Evolutionary conservation across 345 rosid species (phyloP), one percentile per base, ranked within the genome.

Genomic region (Pistacia vera): DNA sequence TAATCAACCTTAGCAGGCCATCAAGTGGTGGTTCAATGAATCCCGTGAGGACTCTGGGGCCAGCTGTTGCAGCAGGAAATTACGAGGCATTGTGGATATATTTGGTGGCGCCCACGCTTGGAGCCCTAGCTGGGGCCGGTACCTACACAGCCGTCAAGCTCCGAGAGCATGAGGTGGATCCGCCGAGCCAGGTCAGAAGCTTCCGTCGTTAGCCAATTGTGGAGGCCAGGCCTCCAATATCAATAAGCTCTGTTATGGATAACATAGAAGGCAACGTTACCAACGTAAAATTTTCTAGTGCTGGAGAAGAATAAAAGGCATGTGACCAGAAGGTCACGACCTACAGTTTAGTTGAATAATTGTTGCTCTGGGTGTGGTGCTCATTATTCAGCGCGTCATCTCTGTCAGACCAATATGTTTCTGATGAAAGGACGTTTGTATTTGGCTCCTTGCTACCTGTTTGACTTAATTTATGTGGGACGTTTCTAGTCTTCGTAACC

Each of bases 11-110:
- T 49, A 20, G 79, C 85, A 95, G 99, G 77, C 93, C 94, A 55
- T 85, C 97, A 33, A 96, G 82, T 68, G 99, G 99, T 35, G 99
- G 82, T 69, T 92, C 95, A 72, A 91, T 91, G 95, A 91, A 91
- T 64, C 95, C 93, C 0, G 95, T 91, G 76, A 75, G 95, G 75
- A 96, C 97, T 13, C 74, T 96, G 28, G 99, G 99, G 33, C 99
- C 99, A 0, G 99, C 99, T 0, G 88, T 96, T 58, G 99, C 98
- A 7, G 89, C 98, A 68, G 99, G 98, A 80, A 92, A 91, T 77
- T 96, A 92, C 75, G 81, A 76, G 59, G 80, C 86, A 52, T 33
- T 93, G 11, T 96, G 99, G 99, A 65, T 96, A 35, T 96, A 92
- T 79, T 79, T 96, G 22, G 52, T 96, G 69, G 99, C 98, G 14